Percentiles rank a stretch among this genome's conserved stretches.
Evolutionary conservation across 257 asterid genomes (phyloP).

Genomic region (Scutellaria barbata): DNA sequence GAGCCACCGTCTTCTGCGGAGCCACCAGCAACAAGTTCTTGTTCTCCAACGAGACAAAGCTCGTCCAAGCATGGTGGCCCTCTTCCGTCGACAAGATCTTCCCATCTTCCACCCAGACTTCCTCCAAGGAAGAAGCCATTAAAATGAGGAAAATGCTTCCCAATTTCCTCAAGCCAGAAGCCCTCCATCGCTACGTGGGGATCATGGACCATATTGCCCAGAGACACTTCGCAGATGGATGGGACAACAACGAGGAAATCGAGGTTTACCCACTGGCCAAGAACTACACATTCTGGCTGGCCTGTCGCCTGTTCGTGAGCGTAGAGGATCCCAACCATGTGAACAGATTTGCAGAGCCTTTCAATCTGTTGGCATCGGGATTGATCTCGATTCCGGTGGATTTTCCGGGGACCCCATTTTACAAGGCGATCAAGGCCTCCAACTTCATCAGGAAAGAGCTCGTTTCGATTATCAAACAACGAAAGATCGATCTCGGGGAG

Average conservation of each 20-base stretch:
- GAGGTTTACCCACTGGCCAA: slow-evolving; percentile 50
- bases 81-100: slow-evolving; percentile 53
- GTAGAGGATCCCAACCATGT: slow-evolving; percentile 54
- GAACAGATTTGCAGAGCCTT: slow-evolving; percentile 45
- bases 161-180: slow-evolving; percentile 56
- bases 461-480: slow-evolving; percentile 42
- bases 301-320: slow-evolving; percentile 53
- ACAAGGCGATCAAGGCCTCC: slow-evolving; percentile 56
- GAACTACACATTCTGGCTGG: slow-evolving; percentile 58
- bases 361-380: slow-evolving; percentile 48
- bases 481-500: slow-evolving; percentile 49
- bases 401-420: slow-evolving; percentile 63
- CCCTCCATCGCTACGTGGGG: slow-evolving; percentile 56
- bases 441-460: slow-evolving; percentile 51
- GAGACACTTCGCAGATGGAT: slow-evolving; percentile 47
- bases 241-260: slow-evolving; percentile 46
- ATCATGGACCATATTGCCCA: slow-evolving; percentile 58
- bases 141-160: slow-evolving; percentile 65
- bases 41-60: slow-evolving; percentile 67
- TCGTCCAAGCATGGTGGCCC: slow-evolving; percentile 67
- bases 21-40: slow-evolving; percentile 59
- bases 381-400: slow-evolving; percentile 55
- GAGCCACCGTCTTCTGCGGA: slow-evolving; percentile 56
- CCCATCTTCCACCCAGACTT: slow-evolving; percentile 53
- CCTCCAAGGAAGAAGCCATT: slow-evolving; percentile 57